Evolutionary conservation across 176 grass and related monocot species (phyloP).

Genomic region (Triticum turgidum): DNA sequence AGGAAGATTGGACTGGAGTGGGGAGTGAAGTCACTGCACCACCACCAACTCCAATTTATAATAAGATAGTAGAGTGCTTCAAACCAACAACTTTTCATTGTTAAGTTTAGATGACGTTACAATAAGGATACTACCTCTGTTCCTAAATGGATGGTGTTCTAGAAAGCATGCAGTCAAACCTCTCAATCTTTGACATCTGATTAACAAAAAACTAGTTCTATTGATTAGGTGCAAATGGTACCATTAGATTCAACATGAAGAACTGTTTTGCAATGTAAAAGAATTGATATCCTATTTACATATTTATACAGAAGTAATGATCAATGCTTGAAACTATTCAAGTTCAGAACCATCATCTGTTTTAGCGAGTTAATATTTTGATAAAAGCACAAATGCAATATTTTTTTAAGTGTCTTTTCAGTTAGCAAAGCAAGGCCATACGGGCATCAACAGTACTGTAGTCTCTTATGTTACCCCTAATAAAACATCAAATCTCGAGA

Average conservation of each 20-base stretch:
- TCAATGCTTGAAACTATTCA: neutral
- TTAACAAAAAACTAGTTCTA: neutral
- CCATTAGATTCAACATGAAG: neutral
- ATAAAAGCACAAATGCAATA: neutral
- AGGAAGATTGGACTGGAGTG: no score
- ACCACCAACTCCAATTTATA: no score
- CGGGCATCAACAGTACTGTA: neutral
- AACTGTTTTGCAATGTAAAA: neutral
- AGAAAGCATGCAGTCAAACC: neutral
- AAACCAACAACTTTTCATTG: neutral
- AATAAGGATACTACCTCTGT: neutral
- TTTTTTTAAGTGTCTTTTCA: neutral
- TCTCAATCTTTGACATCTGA: neutral
- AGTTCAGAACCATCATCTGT: neutral
- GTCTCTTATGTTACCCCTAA: neutral
- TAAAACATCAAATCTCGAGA: neutral
- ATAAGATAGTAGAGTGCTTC: neutral
- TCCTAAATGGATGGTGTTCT: neutral
- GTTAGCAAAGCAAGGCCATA: neutral
- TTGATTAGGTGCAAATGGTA: neutral
- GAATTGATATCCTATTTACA: neutral
- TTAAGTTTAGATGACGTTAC: conserved; percentile 19
- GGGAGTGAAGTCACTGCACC: no score
- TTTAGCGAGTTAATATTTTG: neutral
- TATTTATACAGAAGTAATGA: neutral